Percentiles rank a stretch among this genome's conserved stretches.
phyloP scores from a whole-genome alignment of 345 rosid genomes.

The Salix suchowensis region DNA sequence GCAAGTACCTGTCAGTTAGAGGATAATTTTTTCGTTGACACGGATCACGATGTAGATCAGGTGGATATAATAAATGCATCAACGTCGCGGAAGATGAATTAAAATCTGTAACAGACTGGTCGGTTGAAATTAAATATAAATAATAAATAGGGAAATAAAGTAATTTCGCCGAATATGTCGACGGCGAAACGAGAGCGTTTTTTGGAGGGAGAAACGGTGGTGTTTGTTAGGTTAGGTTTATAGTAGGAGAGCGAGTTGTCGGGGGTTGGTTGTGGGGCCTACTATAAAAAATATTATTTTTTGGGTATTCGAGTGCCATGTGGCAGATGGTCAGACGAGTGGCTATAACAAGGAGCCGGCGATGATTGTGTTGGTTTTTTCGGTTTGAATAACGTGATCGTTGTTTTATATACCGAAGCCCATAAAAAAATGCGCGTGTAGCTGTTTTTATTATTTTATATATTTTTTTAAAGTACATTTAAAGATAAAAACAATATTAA shows the following conservation, averaged over 20 bases:
- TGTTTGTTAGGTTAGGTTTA: background rate
- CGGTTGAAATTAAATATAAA: background rate
- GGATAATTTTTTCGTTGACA: background rate
- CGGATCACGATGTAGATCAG: slow-evolving; percentile 45
- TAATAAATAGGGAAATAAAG: slow-evolving; percentile 9
- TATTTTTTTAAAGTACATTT: too few species aligned
- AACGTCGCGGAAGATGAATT: too few species aligned
- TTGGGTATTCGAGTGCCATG: background rate
- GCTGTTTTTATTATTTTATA: too few species aligned
- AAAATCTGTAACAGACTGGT: background rate
- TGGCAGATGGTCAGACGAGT: background rate
- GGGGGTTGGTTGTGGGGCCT: slow-evolving; percentile 20
- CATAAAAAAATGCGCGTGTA: too few species aligned
- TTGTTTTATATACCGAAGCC: too few species aligned
- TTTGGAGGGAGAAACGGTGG: background rate
- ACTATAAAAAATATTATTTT: background rate
- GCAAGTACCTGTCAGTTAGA: background rate
- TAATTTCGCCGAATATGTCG: slow-evolving; percentile 32
- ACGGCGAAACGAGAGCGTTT: slow-evolving; percentile 24
- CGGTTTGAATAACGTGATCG: too few species aligned
- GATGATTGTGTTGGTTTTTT: background rate
- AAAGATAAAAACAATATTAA: too few species aligned
- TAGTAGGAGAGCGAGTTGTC: background rate
- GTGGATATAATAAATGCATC: slow-evolving; percentile 38
- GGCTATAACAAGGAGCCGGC: background rate